phyloP scores from a whole-genome alignment of 140 eudicot species.

The Erigeron philadelphicus region DNA sequence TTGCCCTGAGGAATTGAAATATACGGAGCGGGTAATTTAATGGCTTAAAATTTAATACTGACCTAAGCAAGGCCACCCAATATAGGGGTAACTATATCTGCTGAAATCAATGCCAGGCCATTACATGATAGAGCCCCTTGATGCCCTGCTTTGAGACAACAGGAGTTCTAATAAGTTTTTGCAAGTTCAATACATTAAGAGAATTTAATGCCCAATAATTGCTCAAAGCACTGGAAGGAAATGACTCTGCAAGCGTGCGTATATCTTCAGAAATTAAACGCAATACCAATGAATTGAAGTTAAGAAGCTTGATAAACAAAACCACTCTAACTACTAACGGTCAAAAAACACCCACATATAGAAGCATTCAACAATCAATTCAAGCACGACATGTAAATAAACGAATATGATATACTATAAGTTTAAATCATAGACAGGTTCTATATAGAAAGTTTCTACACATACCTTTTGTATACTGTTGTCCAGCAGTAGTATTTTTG shows the following conservation, averaged over 20 bases:
- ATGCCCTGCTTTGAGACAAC: constrained; percentile 94
- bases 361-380: constrained; percentile 24
- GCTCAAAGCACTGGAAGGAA: constrained; percentile 58
- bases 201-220: constrained; percentile 44
- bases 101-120: constrained; percentile 82
- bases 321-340: constrained; percentile 20
- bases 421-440: neutral
- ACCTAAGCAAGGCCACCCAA: constrained; percentile 84
- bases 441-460: neutral
- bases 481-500: constrained; percentile 51
- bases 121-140: constrained; percentile 79
- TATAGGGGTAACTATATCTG: constrained; percentile 73
- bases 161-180: constrained; percentile 61
- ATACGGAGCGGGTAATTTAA: constrained; percentile 37
- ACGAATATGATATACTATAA: constrained; percentile 6
- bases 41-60: constrained; percentile 59
- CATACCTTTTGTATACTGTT: constrained; percentile 65
- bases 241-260: constrained; percentile 37
- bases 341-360: constrained; percentile 17
- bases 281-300: constrained; percentile 25
- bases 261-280: constrained; percentile 24
- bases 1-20: constrained; percentile 36
- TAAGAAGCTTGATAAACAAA: constrained; percentile 30
- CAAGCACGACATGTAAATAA: constrained; percentile 13
- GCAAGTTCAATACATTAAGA: constrained; percentile 34